Evolutionary conservation across 352 stramenopile species (phyloP).

Genomic region (Thraustochytrium striatum): DNA sequence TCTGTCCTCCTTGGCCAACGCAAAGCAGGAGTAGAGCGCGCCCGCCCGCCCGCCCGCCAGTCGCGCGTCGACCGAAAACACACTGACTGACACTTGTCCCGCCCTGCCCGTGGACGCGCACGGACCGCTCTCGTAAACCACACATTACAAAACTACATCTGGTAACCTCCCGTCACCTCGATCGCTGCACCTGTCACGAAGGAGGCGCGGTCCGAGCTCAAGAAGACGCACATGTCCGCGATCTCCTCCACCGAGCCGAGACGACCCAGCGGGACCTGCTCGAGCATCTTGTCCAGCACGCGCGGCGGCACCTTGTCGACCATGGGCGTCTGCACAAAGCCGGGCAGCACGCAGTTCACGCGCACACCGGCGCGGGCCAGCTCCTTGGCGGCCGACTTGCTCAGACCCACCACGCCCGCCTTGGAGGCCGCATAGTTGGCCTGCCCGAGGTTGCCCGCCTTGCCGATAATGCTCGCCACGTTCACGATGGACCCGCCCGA

Average conservation of each 20-base stretch:
- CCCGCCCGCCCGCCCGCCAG: too few species aligned
- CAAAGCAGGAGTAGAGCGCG: too few species aligned
- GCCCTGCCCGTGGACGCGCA: too few species aligned
- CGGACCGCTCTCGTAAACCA: too few species aligned
- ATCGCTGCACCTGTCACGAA: slow-evolving; percentile 28
- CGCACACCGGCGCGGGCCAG: slow-evolving; percentile 54
- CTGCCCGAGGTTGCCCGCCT: slow-evolving; percentile 68
- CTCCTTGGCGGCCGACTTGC: slow-evolving; percentile 61
- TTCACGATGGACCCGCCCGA: slow-evolving; percentile 62
- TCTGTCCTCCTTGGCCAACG: too few species aligned
- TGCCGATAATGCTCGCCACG: slow-evolving; percentile 69
- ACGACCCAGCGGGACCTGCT: slow-evolving; percentile 6
- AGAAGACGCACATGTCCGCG: slow-evolving; percentile 22
- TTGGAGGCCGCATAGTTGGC: slow-evolving; percentile 70
- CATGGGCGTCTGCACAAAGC: slow-evolving; percentile 41
- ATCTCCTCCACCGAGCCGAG: slow-evolving; percentile 22
- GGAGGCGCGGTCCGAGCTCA: neutral
- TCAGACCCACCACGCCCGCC: slow-evolving; percentile 62
- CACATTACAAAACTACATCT: slow-evolving; percentile 46
- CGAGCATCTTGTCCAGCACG: slow-evolving; percentile 38
- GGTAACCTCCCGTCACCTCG: slow-evolving; percentile 26
- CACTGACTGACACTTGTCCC: too few species aligned
- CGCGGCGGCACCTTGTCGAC: neutral
- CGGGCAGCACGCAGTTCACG: slow-evolving; percentile 25
- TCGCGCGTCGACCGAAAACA: too few species aligned